A percentile compares a stretch with the other conserved stretches of the same genome.
These are phyloP conservation scores for Tetraselmis striata DNA, from an alignment of 139 green algal species.

Conservation along the genomic window DNA sequence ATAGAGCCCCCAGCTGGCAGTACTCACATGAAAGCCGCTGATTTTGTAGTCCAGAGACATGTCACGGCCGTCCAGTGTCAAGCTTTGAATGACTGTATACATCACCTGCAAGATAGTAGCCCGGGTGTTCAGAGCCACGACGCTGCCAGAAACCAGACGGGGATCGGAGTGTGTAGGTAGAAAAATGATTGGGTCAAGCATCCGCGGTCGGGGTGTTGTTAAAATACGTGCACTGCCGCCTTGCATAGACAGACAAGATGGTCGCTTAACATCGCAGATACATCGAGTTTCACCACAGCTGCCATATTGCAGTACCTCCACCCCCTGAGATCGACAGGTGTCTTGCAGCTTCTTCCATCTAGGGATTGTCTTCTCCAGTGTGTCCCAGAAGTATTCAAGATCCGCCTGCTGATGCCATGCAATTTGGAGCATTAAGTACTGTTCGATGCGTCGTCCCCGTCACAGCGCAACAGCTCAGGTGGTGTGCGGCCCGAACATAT, in stretches of 20 bases:
- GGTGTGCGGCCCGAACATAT: too few species aligned
- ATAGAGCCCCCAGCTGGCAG: too few species aligned
- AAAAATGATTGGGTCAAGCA: too few species aligned
- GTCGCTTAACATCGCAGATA: too few species aligned
- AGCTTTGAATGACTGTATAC: conserved; percentile 56
- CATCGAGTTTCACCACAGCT: too few species aligned
- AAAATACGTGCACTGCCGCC: not conserved
- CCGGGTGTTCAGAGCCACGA: not conserved
- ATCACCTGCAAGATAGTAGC: conserved; percentile 26
- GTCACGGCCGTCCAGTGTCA: conserved; percentile 54
- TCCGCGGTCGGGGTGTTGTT: not conserved
- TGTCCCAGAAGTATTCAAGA: conserved; percentile 22
- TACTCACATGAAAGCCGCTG: conserved; percentile 70
- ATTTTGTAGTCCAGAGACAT: conserved; percentile 65
- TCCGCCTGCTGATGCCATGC: not conserved
- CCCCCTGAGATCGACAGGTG: conserved; percentile 7
- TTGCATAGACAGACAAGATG: not conserved
- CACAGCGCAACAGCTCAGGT: too few species aligned
- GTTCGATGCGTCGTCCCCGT: not conserved
- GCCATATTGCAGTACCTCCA: too few species aligned
- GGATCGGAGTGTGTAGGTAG: too few species aligned
- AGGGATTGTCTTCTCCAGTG: conserved; percentile 12
- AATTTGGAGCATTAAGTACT: not conserved
- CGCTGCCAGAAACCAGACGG: too few species aligned
- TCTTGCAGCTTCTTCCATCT: conserved; percentile 12